Evolutionary conservation across 345 rosid genomes (phyloP).

Genomic region (Populus pruinosa): DNA sequence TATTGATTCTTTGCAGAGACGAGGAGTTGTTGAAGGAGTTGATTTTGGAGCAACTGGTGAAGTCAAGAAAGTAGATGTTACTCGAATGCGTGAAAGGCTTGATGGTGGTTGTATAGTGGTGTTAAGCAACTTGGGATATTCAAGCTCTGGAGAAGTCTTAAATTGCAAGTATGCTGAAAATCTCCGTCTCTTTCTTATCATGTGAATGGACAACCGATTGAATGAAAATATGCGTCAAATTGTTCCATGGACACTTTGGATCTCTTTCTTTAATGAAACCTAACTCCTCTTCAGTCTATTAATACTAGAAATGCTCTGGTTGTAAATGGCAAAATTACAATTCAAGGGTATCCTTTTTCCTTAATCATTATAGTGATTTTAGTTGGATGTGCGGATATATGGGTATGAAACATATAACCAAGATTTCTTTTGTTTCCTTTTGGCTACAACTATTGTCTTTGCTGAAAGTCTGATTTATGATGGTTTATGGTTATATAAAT

Average conservation of each 20-base stretch:
- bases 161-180: slow-evolving; percentile 79
- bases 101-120: slow-evolving; percentile 78
- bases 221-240: background rate
- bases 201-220: background rate
- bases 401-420: background rate
- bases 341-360: too few species aligned
- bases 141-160: slow-evolving; percentile 92
- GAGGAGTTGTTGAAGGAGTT: slow-evolving; percentile 90
- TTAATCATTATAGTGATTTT: too few species aligned
- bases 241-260: background rate
- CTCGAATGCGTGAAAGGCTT: slow-evolving; percentile 81
- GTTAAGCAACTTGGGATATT: slow-evolving; percentile 84
- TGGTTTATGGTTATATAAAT: slow-evolving; percentile 18
- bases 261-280: background rate
- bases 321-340: too few species aligned
- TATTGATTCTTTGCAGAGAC: slow-evolving; percentile 50
- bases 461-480: background rate
- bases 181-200: background rate
- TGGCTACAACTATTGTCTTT: background rate
- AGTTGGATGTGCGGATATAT: background rate
- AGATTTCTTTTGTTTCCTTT: background rate
- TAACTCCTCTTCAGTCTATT: background rate
- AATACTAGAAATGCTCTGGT: background rate
- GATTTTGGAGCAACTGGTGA: slow-evolving; percentile 95
- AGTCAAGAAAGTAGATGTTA: slow-evolving; percentile 84